These are phyloP conservation scores for Eucalyptus marginata DNA, from an alignment of 345 rosid species.

Conservation along the genomic window DNA sequence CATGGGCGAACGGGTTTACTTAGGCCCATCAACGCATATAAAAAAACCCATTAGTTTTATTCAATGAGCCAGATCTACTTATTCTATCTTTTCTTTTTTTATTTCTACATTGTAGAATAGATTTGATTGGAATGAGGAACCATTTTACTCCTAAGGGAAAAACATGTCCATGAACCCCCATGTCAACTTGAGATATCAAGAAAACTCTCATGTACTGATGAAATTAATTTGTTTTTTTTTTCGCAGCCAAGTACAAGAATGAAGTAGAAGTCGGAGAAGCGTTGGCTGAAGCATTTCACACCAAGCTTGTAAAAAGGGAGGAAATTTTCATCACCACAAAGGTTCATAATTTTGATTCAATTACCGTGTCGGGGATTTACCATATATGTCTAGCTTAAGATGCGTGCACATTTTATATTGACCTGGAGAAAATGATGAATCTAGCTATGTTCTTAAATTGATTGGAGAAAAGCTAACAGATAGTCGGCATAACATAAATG, in stretches of 20 bases:
- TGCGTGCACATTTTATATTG: neutral
- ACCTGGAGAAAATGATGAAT: too few relatives aligned
- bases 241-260: slow-evolving; percentile 60
- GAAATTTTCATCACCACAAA: slow-evolving; percentile 74
- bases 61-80: neutral
- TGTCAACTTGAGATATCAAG: too few relatives aligned
- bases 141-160: neutral
- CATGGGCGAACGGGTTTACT: too few relatives aligned
- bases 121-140: neutral
- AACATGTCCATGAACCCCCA: too few relatives aligned
- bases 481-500: too few relatives aligned
- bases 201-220: too few relatives aligned
- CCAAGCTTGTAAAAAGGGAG: slow-evolving; percentile 62
- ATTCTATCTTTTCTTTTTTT: too few relatives aligned
- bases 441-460: too few relatives aligned
- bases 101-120: too few relatives aligned
- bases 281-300: slow-evolving; percentile 46
- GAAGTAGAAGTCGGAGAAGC: slow-evolving; percentile 71
- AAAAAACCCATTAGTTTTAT: neutral
- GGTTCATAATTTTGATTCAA: slow-evolving; percentile 8
- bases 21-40: too few relatives aligned
- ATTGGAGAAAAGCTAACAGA: neutral
- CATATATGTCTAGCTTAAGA: neutral
- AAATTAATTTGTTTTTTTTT: neutral
- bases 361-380: neutral